Evolutionary conservation across 176 grass and related monocot species (phyloP).

Genomic region (Oropetium thomaeum): DNA sequence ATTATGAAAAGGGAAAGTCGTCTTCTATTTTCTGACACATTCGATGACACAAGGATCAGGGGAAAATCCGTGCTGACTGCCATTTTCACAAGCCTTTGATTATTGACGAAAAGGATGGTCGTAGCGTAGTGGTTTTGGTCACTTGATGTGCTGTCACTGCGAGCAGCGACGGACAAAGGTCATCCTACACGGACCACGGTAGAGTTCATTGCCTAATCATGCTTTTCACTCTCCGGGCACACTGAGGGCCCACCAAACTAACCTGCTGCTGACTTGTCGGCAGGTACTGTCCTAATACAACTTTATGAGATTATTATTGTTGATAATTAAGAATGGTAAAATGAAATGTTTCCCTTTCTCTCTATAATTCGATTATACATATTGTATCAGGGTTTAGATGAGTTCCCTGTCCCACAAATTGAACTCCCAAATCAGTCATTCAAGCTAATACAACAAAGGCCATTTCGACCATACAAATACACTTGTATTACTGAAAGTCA

Average conservation of each 20-base stretch:
- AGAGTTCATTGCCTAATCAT: conserved; percentile 29
- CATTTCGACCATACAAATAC: too few species aligned
- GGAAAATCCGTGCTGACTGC: not conserved
- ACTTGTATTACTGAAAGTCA: too few species aligned
- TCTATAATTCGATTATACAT: too few species aligned
- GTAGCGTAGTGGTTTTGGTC: conserved; percentile 33
- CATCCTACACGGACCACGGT: conserved; percentile 7
- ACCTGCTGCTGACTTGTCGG: not conserved
- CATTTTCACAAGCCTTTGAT: conserved; percentile 23
- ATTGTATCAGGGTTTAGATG: too few species aligned
- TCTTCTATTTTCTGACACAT: not conserved
- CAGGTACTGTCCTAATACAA: not conserved
- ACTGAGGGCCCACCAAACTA: conserved; percentile 2
- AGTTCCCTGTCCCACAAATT: too few species aligned
- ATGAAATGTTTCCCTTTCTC: not conserved
- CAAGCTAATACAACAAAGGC: too few species aligned
- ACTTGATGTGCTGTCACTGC: conserved; percentile 25
- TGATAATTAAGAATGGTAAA: not conserved
- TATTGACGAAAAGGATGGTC: conserved; percentile 15
- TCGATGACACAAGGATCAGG: conserved; percentile 24
- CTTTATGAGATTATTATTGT: not conserved
- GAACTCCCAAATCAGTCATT: too few species aligned
- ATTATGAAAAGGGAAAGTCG: not conserved
- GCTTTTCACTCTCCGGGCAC: not conserved
- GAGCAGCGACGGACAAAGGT: conserved; percentile 9